Conservation (phyloP, 2,329 filamentous ascomycete species). For the Cercospora citrullina region DNA sequence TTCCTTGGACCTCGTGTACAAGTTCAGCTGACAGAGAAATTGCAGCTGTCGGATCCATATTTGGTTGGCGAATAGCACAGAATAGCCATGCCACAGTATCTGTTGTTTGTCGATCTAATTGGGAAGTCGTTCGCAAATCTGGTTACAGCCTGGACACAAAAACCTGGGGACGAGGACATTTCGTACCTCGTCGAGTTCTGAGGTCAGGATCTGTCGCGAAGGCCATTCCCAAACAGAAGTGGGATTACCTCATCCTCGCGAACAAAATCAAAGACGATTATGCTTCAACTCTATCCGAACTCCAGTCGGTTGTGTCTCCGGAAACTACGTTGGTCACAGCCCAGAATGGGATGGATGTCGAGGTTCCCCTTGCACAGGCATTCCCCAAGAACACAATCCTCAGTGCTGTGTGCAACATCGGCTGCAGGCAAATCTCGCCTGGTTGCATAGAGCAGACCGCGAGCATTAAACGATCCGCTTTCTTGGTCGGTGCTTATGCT, state of each 20-base stretch:
- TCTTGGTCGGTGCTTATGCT: conserved; percentile 21
- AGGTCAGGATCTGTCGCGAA: conserved; percentile 14
- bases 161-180: conserved; percentile 29
- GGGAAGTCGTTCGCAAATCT: conserved; percentile 18
- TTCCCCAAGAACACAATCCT: conserved; percentile 31
- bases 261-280: conserved; percentile 29
- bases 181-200: conserved; percentile 26
- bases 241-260: conserved; percentile 31
- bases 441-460: conserved; percentile 28
- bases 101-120: conserved; percentile 32
- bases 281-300: conserved; percentile 19
- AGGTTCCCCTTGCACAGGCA: conserved; percentile 22
- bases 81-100: conserved; percentile 24
- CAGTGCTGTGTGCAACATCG: conserved; percentile 29
- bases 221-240: conserved; percentile 11
- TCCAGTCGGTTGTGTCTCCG: conserved; percentile 18
- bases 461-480: conserved; percentile 23
- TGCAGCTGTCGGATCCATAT: conserved; percentile 29
- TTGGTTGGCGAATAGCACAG: conserved; percentile 33
- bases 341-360: conserved; percentile 32
- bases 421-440: conserved; percentile 26
- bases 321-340: conserved; percentile 28
- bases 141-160: conserved; percentile 28
- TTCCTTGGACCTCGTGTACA: not conserved
- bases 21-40: not conserved